Evolutionary conservation across 257 asterid species (phyloP), one percentile per base, ranked within the genome.

Genomic region (Eucommia ulmoides): DNA sequence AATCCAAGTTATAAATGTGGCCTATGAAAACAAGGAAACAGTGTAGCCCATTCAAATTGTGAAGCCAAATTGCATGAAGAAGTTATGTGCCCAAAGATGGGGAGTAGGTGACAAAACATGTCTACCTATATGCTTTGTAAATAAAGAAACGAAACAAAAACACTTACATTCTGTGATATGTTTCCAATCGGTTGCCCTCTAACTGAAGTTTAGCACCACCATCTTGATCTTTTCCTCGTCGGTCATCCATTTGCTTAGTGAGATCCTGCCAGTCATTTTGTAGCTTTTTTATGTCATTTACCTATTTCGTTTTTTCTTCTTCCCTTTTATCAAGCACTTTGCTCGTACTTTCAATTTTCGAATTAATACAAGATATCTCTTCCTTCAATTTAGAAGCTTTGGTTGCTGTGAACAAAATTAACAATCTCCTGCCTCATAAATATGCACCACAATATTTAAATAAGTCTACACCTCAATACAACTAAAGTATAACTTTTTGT

Each of bases 111-210:
- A n/a, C n/a, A n/a, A n/a, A n/a, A n/a, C n/a, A n/a, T n/a, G n/a
- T n/a, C n/a, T n/a, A n/a, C n/a, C n/a, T n/a, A 64, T 19, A 33
- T 49, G 33, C 21, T 48, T 20, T 35, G 44, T 50, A 42, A 61
- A 33, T 51, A 33, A 25, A 23, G 24, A 54, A 29, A 9, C 51
- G 48, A 66, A 58, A 41, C n/a, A 41, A 15, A 53, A 41, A 57
- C 54, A 71, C 92, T 79, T 69, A 91, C 99, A 91, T 79, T 62
- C 67, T 81, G 63, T 86, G 96, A 74, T 91, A 91, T 20, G 88
- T 81, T 83, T 68, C 93, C 77, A 91, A 70, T 62, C 86, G 84
- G 80, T 86, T 86, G 82, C 83, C 99, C 68, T 82, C 93, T 55
- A 91, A 72, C 71, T 91, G 93, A 73, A 83, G 84, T 62, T 79